These are phyloP conservation scores for Casuarina equisetifolia DNA, from an alignment of 306 rosid species.

Conservation along the genomic window DNA sequence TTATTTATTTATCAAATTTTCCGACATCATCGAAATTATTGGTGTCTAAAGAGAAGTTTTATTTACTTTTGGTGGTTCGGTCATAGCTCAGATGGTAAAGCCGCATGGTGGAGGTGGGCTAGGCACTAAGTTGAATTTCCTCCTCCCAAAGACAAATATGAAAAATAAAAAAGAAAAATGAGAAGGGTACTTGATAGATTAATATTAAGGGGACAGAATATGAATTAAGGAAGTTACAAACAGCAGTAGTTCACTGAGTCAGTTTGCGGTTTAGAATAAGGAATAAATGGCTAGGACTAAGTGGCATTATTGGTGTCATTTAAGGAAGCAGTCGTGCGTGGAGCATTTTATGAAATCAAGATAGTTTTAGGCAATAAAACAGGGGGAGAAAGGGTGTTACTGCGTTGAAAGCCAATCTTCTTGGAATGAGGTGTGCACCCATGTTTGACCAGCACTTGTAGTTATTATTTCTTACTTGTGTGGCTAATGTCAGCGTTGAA, in stretches of 20 bases:
- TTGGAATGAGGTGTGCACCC: conserved; percentile 15
- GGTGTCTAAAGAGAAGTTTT: neutral
- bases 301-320: conserved; percentile 22
- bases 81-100: neutral
- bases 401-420: conserved; percentile 19
- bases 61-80: neutral
- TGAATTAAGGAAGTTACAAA: neutral
- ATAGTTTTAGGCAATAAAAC: conserved; percentile 2
- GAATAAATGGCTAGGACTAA: conserved; percentile 23
- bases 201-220: conserved; percentile 2
- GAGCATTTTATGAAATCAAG: conserved; percentile 12
- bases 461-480: conserved; percentile 27
- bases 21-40: neutral
- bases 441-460: conserved; percentile 20
- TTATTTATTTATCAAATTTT: neutral
- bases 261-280: conserved; percentile 16
- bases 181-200: neutral
- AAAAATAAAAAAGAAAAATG: neutral
- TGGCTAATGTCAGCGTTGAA: conserved; percentile 32
- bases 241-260: neutral
- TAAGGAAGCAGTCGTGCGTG: conserved; percentile 28
- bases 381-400: conserved; percentile 15
- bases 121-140: neutral
- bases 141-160: neutral
- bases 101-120: neutral